phyloP scores from a whole-genome alignment of 23 red algal genomes.

The Porphyridium purpureum region DNA sequence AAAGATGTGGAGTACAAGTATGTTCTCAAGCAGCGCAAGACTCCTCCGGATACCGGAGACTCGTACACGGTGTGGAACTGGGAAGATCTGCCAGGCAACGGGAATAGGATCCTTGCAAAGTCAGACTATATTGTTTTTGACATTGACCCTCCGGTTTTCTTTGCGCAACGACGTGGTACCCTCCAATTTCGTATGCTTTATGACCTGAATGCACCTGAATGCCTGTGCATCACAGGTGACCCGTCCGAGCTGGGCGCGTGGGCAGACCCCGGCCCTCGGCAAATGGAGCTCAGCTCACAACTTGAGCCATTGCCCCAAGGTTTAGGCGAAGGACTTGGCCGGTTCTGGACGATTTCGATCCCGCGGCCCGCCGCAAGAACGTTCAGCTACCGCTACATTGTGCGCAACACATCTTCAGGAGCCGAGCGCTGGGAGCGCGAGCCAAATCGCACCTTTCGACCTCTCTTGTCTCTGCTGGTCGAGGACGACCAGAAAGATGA shows the following conservation, averaged over 20 bases:
- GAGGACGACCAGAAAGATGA: no score
- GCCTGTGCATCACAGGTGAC: slow-evolving; percentile 65
- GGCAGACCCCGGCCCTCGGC: slow-evolving; percentile 58
- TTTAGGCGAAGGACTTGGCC: neutral
- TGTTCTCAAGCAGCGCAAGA: no score
- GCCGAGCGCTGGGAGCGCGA: slow-evolving; percentile 63
- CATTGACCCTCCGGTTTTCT: no score
- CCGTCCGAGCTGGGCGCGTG: slow-evolving; percentile 46
- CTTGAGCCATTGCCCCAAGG: neutral
- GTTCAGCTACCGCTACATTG: slow-evolving; percentile 64
- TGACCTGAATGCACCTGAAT: neutral
- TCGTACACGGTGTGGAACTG: no score
- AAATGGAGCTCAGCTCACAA: slow-evolving; percentile 27
- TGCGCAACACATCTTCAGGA: slow-evolving; percentile 18
- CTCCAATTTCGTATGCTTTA: neutral
- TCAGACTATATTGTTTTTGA: no score
- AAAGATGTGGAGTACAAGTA: no score
- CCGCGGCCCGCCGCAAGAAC: neutral
- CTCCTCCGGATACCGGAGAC: no score
- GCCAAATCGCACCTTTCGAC: slow-evolving; percentile 77
- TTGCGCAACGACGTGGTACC: no score
- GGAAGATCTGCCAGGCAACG: no score
- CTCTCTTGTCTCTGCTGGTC: neutral
- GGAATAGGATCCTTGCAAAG: no score
- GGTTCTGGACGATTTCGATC: neutral